Percentiles rank a stretch among this genome's conserved stretches.
These are phyloP conservation scores for Triticum turgidum DNA, from an alignment of 176 grass and related monocot species.

Conservation along the genomic window DNA sequence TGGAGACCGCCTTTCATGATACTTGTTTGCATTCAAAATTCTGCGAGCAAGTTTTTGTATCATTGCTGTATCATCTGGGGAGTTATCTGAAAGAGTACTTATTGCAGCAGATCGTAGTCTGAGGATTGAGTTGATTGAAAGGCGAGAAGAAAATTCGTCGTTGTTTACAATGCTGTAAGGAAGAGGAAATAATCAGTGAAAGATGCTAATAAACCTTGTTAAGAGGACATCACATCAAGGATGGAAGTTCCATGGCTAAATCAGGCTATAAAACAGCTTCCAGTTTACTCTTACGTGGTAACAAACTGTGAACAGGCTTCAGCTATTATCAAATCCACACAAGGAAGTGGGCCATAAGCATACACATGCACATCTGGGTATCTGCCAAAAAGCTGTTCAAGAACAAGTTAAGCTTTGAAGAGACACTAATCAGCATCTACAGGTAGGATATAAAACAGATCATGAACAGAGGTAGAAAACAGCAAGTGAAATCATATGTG, in stretches of 20 bases:
- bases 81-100: constrained; percentile 72
- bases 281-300: constrained; percentile 58
- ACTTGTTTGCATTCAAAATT: constrained; percentile 78
- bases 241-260: constrained; percentile 20
- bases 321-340: constrained; percentile 72
- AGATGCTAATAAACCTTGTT: constrained; percentile 18
- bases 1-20: constrained; percentile 41
- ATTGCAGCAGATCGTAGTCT: constrained; percentile 85
- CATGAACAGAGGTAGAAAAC: constrained; percentile 17
- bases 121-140: constrained; percentile 94
- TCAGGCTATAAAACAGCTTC: not conserved
- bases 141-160: constrained; percentile 80
- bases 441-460: constrained; percentile 5
- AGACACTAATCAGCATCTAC: constrained; percentile 30
- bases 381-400: constrained; percentile 71
- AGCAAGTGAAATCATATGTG: constrained; percentile 5
- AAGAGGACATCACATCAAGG: constrained; percentile 10
- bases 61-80: constrained; percentile 88
- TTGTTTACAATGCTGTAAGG: constrained; percentile 79
- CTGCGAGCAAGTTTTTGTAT: constrained; percentile 81
- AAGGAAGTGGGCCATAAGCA: constrained; percentile 93
- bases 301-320: constrained; percentile 96
- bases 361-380: constrained; percentile 89
- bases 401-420: constrained; percentile 24
- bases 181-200: constrained; percentile 24